Evolutionary conservation across 192 early-diverging fungal species (phyloP).

Genomic region (Entomortierella lignicola): DNA sequence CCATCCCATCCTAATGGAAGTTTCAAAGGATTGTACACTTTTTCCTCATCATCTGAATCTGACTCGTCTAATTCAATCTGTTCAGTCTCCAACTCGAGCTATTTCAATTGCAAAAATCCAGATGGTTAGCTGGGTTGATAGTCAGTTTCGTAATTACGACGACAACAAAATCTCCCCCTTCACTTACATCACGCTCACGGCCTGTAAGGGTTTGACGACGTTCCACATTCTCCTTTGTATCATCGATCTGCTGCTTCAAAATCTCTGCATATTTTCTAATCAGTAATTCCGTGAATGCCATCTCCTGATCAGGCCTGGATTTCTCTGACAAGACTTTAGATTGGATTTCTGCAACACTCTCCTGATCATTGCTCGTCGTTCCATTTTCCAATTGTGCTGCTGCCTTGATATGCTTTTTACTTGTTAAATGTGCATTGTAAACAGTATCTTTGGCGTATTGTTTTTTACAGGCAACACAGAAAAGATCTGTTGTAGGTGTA

Average conservation of each 20-base stretch:
- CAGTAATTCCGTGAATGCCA: slow-evolving; percentile 72
- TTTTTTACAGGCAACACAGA: slow-evolving; percentile 81
- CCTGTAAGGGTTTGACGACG: slow-evolving; percentile 93
- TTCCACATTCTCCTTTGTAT: slow-evolving; percentile 89
- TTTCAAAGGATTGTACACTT: slow-evolving; percentile 97
- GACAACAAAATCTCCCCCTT: too few relatives aligned
- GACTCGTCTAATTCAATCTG: slow-evolving; percentile 72
- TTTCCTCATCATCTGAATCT: slow-evolving; percentile 84
- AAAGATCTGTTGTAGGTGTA: slow-evolving; percentile 61
- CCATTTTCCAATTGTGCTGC: slow-evolving; percentile 60
- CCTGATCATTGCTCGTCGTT: slow-evolving; percentile 22
- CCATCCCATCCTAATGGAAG: slow-evolving; percentile 97
- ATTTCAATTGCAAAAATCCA: background rate
- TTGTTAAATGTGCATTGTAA: slow-evolving; percentile 85
- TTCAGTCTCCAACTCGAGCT: slow-evolving; percentile 78
- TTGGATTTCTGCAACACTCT: slow-evolving; percentile 27
- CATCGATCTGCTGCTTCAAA: slow-evolving; percentile 69
- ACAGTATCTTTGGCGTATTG: slow-evolving; percentile 88
- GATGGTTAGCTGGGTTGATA: too few relatives aligned
- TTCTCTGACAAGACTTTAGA: slow-evolving; percentile 56
- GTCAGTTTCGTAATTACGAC: too few relatives aligned
- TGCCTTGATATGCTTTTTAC: slow-evolving; percentile 94
- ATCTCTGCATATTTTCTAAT: slow-evolving; percentile 70
- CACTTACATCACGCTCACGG: slow-evolving; percentile 77
- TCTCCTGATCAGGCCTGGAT: slow-evolving; percentile 65